Evolutionary conservation across 257 asterid species (phyloP).

Genomic region (Avicennia marina): DNA sequence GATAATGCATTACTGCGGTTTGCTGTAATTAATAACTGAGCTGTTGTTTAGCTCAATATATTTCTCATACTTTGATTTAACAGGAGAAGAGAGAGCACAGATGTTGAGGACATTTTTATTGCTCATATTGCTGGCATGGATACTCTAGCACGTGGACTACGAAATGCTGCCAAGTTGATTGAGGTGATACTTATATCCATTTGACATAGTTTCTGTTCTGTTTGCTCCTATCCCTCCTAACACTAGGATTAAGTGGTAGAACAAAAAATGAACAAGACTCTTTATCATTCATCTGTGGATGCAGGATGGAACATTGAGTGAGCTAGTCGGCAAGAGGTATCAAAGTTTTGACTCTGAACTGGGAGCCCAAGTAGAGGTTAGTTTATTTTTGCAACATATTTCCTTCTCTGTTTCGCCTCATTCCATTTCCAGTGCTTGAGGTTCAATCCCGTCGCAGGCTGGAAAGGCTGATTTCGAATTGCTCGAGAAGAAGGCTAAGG

Average conservation of each 20-base stretch:
- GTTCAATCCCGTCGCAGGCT: constrained; percentile 40
- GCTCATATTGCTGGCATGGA: constrained; percentile 66
- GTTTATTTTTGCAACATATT: background rate
- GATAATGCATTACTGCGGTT: background rate
- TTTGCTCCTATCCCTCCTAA: background rate
- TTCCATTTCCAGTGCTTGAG: background rate
- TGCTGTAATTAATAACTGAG: background rate
- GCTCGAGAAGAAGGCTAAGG: constrained; percentile 78
- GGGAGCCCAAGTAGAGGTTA: constrained; percentile 82
- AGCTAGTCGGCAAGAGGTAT: constrained; percentile 80
- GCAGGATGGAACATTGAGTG: constrained; percentile 70
- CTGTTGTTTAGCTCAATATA: no score
- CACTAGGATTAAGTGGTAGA: no score
- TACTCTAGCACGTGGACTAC: constrained; percentile 79
- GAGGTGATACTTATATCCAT: constrained; percentile 94
- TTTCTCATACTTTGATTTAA: background rate
- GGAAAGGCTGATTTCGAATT: constrained; percentile 85
- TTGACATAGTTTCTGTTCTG: no score
- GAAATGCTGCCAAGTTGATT: constrained; percentile 82
- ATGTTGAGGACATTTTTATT: constrained; percentile 83
- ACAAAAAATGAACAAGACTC: no score
- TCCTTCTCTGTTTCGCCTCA: background rate
- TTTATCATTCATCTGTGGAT: background rate
- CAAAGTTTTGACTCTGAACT: constrained; percentile 78
- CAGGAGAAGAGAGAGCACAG: constrained; percentile 98